These are phyloP conservation scores for Fusarium verticillioides DNA, from an alignment of 2,329 filamentous ascomycete species.

Conservation along the genomic window DNA sequence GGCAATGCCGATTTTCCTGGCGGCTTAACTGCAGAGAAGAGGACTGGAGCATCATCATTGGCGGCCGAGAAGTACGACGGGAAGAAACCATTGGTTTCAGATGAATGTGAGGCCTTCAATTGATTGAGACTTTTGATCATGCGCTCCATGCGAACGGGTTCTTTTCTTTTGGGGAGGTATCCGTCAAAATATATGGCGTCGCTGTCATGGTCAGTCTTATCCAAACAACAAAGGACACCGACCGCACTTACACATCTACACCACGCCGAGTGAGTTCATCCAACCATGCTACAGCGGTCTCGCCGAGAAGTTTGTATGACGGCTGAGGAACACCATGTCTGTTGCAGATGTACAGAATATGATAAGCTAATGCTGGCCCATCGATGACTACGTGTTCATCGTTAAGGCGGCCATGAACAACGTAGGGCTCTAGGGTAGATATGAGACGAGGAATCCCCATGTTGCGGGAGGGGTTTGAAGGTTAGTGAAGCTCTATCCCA, in stretches of 20 bases:
- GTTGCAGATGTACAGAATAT: slow-evolving; percentile 70
- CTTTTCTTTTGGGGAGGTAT: slow-evolving; percentile 76
- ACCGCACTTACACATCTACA: slow-evolving; percentile 68
- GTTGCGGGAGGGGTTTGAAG: not conserved
- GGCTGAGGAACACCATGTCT: slow-evolving; percentile 65
- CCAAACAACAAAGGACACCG: not conserved
- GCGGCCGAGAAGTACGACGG: slow-evolving; percentile 31
- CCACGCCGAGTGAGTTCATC: slow-evolving; percentile 64
- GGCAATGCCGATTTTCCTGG: slow-evolving; percentile 54
- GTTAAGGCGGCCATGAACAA: slow-evolving; percentile 55
- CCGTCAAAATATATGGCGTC: slow-evolving; percentile 87
- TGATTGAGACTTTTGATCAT: slow-evolving; percentile 67
- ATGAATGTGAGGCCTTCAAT: slow-evolving; percentile 60
- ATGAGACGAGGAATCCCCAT: slow-evolving; percentile 72
- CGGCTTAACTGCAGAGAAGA: slow-evolving; percentile 42
- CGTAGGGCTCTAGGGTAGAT: slow-evolving; percentile 64
- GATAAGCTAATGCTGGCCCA: slow-evolving; percentile 81
- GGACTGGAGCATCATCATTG: slow-evolving; percentile 21
- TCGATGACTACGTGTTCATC: slow-evolving; percentile 69
- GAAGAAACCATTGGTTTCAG: slow-evolving; percentile 44
- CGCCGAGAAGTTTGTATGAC: slow-evolving; percentile 71
- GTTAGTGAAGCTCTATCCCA: not conserved
- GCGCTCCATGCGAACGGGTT: slow-evolving; percentile 68
- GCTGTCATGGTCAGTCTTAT: slow-evolving; percentile 30
- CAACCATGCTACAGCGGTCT: slow-evolving; percentile 71